phyloP scores from a whole-genome alignment of 805 yeast species.

The Metschnikowia santaceciliae region DNA sequence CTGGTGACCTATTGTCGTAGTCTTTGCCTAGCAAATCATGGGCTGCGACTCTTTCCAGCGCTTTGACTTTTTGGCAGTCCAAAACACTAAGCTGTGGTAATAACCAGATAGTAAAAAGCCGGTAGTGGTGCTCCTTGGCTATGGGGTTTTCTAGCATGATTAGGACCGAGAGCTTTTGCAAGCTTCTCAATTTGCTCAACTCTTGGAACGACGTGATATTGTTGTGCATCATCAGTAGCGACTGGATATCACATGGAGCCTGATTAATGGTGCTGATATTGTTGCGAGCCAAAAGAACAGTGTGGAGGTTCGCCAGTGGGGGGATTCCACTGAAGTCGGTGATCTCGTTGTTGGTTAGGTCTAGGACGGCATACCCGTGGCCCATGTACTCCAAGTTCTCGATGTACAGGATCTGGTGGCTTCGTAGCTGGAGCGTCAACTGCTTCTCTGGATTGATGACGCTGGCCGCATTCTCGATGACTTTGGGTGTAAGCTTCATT shows the following conservation, averaged over 20 bases:
- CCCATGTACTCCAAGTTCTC: slow-evolving; percentile 34
- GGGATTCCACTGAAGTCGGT: slow-evolving; percentile 51
- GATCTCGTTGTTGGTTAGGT: slow-evolving; percentile 74
- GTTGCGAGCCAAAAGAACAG: slow-evolving; percentile 63
- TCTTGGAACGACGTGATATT: slow-evolving; percentile 41
- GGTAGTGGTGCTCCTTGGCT: slow-evolving; percentile 46
- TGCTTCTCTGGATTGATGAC: slow-evolving; percentile 34
- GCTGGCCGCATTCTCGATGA: slow-evolving; percentile 28
- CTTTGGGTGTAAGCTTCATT: slow-evolving; percentile 36
- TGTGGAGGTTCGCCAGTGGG: slow-evolving; percentile 35
- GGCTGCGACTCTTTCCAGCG: slow-evolving; percentile 48
- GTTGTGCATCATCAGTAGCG: slow-evolving; percentile 52
- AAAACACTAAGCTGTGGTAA: slow-evolving; percentile 60
- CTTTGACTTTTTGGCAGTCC: slow-evolving; percentile 64
- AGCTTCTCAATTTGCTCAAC: slow-evolving; percentile 22
- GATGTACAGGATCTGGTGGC: slow-evolving; percentile 28
- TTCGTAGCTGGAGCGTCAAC: slow-evolving; percentile 33
- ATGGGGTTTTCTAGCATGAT: slow-evolving; percentile 59
- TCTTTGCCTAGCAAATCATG: slow-evolving; percentile 35
- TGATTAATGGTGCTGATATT: slow-evolving; percentile 40
- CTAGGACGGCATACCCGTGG: slow-evolving; percentile 50
- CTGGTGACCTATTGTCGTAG: slow-evolving; percentile 22
- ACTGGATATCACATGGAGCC: slow-evolving; percentile 30
- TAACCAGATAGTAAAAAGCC: slow-evolving; percentile 56
- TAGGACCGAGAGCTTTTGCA: slow-evolving; percentile 28